Evolutionary conservation across 768 basidiomycete species (phyloP).

Genomic region (Trametes gibbosa): DNA sequence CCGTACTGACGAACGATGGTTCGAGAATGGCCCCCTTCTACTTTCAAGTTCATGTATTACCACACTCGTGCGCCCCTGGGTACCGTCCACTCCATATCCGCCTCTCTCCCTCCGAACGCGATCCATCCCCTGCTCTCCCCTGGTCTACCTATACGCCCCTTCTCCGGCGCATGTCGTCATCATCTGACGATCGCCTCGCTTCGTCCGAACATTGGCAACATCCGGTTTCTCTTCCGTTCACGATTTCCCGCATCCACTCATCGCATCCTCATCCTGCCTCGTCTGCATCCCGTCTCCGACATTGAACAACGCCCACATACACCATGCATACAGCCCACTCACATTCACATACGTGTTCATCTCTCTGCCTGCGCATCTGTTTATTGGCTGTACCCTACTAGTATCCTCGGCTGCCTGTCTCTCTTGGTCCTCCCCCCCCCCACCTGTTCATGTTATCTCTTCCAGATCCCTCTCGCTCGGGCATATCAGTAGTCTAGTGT

Average conservation of each 20-base stretch:
- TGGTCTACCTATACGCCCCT: not conserved
- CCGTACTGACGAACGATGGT: no score
- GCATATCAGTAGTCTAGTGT: conserved; percentile 8
- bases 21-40: no score
- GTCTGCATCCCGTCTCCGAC: not conserved
- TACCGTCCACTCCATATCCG: not conserved
- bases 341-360: not conserved
- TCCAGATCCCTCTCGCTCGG: not conserved
- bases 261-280: not conserved
- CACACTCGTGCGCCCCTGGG: no score
- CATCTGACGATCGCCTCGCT: not conserved
- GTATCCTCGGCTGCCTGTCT: no score
- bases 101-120: no score
- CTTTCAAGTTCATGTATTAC: no score
- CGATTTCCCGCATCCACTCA: not conserved
- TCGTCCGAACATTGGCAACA: not conserved
- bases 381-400: conserved; percentile 11
- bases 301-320: not conserved
- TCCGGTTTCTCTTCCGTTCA: not conserved
- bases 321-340: not conserved
- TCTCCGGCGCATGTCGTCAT: not conserved
- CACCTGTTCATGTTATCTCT: no score
- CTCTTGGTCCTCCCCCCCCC: no score
- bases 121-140: not conserved
- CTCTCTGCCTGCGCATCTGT: conserved; percentile 16